Base-by-base conservation (phyloP, 768 basidiomycete genomes). In the Tulasnella calospora region DNA sequence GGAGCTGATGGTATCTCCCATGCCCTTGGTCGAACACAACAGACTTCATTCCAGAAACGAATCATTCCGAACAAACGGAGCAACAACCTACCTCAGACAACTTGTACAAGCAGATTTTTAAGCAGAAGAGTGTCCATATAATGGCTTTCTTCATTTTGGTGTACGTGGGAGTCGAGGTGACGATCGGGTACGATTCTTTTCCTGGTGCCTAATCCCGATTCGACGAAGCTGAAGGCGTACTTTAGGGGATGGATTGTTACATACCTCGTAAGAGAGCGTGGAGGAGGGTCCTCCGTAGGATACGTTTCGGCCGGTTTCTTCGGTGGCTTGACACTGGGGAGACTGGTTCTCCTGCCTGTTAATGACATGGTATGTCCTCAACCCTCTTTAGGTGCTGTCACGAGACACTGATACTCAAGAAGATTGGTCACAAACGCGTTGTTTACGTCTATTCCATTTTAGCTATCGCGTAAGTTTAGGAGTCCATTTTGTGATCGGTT, bases 231-330 rank as follows among this genome's bases (percentile, higher is more conserved):
- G 61, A 67, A 15, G 61, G 13, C 7, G 19, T 3, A 15, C 13
- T 27, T 27, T 27, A 78, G 77, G 88, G 88, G 88, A 0, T 90
- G 89, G 89, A 89, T 87, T 35, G 88, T 89, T 10, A 89, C 88
- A 15, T 90, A 86, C 80, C 84, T 89, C 40, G 84, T 86, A 8
- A 80, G 85, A 3, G 83, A 86, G 33, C 85, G 88, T 17, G 85
- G 85, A 8, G 89, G 88, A n/a, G 88, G 89, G 3, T 81, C 85
- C 1, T 83, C 84, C 0, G 83, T 89, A 23, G 89, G 89, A 6
- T 89, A 89, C 81, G 85, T 89, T 77, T 87, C 87, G 3, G 82
- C 86, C 17, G 88, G 87, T 6, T 88, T 88, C 83, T 88, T 88
- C 80, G 87, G 86, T n/a, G 79, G 80, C 8, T 47, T 79, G 35